A percentile compares a stretch with the other conserved stretches of the same genome.
Evolutionary conservation across 148 eudicot genomes (phyloP).

Genomic region (Beta vulgaris): DNA sequence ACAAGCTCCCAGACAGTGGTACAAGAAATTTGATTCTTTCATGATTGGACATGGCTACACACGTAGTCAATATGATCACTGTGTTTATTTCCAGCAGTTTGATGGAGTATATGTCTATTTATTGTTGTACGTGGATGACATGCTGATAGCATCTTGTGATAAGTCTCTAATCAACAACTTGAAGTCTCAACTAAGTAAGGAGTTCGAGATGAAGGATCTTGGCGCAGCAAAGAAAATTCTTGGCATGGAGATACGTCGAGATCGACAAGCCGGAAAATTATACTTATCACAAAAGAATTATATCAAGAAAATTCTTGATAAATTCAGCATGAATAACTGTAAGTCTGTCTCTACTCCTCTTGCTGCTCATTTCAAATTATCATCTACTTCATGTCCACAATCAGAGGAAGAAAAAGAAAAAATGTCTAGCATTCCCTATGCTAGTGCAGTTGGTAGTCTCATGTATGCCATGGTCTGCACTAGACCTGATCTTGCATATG

Average conservation of each 20-base stretch:
- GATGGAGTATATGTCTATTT: too few species aligned
- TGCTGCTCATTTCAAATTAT: not conserved
- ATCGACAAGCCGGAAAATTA: not conserved
- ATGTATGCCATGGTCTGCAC: not conserved
- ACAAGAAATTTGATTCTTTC: too few species aligned
- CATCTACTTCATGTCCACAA: not conserved
- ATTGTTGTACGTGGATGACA: too few species aligned
- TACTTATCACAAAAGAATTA: not conserved
- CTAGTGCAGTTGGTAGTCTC: not conserved
- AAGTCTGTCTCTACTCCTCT: too few species aligned
- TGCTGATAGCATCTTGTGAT: too few species aligned
- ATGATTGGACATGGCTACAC: too few species aligned
- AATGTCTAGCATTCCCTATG: not conserved
- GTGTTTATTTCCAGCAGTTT: too few species aligned
- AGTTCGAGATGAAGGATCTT: constrained; percentile 1
- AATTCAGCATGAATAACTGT: not conserved
- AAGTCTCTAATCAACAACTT: too few species aligned
- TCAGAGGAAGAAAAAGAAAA: not conserved
- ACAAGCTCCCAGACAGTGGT: too few species aligned
- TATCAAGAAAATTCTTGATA: not conserved
- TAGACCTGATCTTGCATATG: not conserved
- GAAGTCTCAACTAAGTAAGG: too few species aligned
- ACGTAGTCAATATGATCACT: too few species aligned
- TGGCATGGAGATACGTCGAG: not conserved
- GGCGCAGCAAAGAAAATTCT: not conserved